Conservation (phyloP, 108 stramenopile genomes). For the Skeletonema marinoi region DNA sequence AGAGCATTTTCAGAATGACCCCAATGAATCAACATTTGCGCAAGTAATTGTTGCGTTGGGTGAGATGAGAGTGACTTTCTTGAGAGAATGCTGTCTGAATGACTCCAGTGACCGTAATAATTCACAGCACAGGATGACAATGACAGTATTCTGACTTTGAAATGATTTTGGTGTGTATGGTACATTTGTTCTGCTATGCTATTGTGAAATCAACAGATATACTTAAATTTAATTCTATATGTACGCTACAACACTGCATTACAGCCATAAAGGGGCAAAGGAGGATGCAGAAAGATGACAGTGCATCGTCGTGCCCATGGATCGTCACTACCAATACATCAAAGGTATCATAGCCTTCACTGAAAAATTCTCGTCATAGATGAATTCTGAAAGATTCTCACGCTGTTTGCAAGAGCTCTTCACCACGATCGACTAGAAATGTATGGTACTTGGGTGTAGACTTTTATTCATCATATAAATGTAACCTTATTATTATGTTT, state of each 20-base stretch:
- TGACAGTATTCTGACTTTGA: neutral
- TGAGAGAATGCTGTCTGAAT: conserved; percentile 1
- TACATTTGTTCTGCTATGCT: neutral
- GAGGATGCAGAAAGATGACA: neutral
- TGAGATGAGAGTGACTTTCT: neutral
- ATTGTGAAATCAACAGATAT: neutral
- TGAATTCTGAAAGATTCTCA: too few species aligned
- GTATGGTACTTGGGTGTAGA: neutral
- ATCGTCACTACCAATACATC: too few species aligned
- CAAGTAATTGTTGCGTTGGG: neutral
- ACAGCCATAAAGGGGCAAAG: neutral
- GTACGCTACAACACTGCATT: neutral
- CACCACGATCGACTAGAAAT: neutral
- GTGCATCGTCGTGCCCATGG: neutral
- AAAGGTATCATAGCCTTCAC: too few species aligned
- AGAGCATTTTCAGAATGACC: neutral
- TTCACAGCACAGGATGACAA: neutral
- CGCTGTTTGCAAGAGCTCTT: too few species aligned
- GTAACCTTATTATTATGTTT: neutral
- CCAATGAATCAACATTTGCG: neutral
- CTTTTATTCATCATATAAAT: neutral
- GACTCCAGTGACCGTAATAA: neutral
- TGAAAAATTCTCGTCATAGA: too few species aligned
- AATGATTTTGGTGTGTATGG: neutral
- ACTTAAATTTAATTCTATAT: neutral